phyloP scores from a whole-genome alignment of 164 flowering plant species.

The Berberis thunbergii region DNA sequence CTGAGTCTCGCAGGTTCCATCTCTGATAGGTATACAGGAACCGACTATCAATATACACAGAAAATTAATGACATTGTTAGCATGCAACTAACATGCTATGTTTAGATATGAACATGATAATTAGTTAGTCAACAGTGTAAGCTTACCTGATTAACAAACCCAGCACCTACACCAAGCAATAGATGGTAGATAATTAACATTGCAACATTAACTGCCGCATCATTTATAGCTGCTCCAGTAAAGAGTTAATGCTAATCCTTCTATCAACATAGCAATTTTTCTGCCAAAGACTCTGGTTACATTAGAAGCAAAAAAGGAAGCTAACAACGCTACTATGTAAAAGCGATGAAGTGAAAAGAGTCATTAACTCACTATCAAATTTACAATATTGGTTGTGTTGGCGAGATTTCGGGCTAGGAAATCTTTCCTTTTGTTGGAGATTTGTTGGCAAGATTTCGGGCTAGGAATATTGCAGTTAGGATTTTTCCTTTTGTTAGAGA shows the following conservation, averaged over 20 bases:
- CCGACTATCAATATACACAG: background rate
- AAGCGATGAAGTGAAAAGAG: constrained; percentile 18
- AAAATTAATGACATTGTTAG: background rate
- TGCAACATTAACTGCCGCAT: constrained; percentile 11
- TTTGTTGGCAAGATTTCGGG: no score
- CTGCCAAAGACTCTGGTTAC: constrained; percentile 19
- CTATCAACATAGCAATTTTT: constrained; percentile 15
- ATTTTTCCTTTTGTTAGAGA: no score
- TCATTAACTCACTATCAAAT: constrained; percentile 17
- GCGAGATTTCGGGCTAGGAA: no score
- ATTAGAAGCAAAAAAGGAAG: constrained; percentile 21
- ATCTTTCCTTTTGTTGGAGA: no score
- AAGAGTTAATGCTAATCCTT: constrained; percentile 13
- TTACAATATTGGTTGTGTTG: constrained; percentile 16
- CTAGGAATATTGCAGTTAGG: no score
- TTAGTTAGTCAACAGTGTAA: background rate
- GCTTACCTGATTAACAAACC: constrained; percentile 21
- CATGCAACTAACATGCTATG: no score
- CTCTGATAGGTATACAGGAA: constrained; percentile 10
- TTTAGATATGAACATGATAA: background rate
- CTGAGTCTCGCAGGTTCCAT: constrained; percentile 9
- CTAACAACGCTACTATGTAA: constrained; percentile 16
- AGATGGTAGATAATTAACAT: constrained; percentile 23
- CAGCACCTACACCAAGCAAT: constrained; percentile 22
- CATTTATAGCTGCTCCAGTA: constrained; percentile 16